Evolutionary conservation across 2,329 filamentous ascomycete species (phyloP), one percentile per base, ranked within the genome.

Genomic region (Chaetomiaceae sp.): DNA sequence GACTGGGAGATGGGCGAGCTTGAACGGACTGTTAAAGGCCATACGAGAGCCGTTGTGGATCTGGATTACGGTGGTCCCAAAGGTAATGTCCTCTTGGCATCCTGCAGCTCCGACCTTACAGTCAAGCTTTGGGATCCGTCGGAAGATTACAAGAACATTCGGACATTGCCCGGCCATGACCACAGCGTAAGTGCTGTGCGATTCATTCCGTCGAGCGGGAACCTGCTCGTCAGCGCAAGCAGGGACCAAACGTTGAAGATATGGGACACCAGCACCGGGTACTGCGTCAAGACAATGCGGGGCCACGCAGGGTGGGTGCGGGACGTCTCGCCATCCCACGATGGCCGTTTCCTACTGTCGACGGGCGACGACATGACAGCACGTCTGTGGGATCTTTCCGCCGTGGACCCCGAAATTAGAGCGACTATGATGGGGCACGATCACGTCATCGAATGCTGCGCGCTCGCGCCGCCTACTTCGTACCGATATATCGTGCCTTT

Each of bases 41-140:
- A 96, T 61, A 96, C 89, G 5, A 89, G 86, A 61, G 81, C 88
- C 3, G 88, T 96, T 1, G 69, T 93, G 22, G 89, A 95, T 62
- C 80, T 95, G 29, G 90, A 96, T 60, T 96, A 86, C 67, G 90
- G 91, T 30, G 90, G 90, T 0, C 88, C 88, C 1, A 75, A 85
- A 60, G 86, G 87, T 34, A 84, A 81, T 26, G 88, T 84, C 3
- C 73, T 95, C 19, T 75, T 95, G 53, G 88, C 72, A 4, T 90
- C 85, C 7, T 95, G 88, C 70, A 89, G 83, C 38, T 89, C 84
- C 39, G 91, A 96, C 65, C 69, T 96, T 36, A 95, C 88, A 2
- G 95, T 96, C 68, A 95, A 95, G 66, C 72, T 96, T 19, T 97
- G 90, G 90, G 88, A 96, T 56, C 90, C 91, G 1, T 78, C 81